Percentiles rank a stretch among this genome's conserved stretches.
Evolutionary conservation across 2,329 filamentous ascomycete genomes (phyloP).

Genomic region (Metarhizium sp.): DNA sequence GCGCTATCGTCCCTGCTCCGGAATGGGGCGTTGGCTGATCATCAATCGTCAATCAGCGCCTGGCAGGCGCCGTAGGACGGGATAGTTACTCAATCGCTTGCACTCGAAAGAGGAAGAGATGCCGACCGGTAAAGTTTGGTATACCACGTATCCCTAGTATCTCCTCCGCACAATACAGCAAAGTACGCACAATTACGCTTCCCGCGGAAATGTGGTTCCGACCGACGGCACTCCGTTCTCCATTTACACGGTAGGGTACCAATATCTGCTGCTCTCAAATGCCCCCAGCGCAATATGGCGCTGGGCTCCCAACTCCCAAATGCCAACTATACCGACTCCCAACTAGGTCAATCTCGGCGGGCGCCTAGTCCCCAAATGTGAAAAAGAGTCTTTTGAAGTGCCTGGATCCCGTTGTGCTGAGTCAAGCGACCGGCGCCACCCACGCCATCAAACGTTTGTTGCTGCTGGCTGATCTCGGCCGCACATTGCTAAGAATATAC

Average conservation of each 20-base stretch:
- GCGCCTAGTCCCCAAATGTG: not conserved
- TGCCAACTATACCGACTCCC: not conserved
- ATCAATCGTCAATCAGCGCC: too few species aligned
- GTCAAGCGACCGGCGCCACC: constrained; percentile 1
- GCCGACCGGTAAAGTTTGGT: too few species aligned
- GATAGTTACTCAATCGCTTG: too few species aligned
- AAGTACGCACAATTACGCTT: too few species aligned
- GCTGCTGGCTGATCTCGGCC: not conserved
- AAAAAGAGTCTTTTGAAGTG: not conserved
- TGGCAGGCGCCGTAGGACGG: too few species aligned
- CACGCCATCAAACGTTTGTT: not conserved
- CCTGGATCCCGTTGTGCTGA: not conserved
- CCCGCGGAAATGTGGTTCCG: not conserved
- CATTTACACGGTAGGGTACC: too few species aligned
- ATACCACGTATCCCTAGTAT: too few species aligned
- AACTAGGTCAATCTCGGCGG: not conserved
- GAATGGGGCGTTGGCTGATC: too few species aligned
- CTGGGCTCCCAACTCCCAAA: not conserved
- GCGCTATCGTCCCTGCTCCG: too few species aligned
- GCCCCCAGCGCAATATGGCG: not conserved
- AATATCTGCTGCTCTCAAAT: not conserved
- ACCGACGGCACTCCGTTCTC: not conserved
- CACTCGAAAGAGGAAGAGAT: too few species aligned
- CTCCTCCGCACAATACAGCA: too few species aligned
- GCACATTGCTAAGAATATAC: not conserved